A percentile compares a stretch with the other conserved stretches of the same genome.
These are phyloP conservation scores for Penicillium simplicissimum DNA, from an alignment of 495 filamentous ascomycete genomes.

Conservation along the genomic window DNA sequence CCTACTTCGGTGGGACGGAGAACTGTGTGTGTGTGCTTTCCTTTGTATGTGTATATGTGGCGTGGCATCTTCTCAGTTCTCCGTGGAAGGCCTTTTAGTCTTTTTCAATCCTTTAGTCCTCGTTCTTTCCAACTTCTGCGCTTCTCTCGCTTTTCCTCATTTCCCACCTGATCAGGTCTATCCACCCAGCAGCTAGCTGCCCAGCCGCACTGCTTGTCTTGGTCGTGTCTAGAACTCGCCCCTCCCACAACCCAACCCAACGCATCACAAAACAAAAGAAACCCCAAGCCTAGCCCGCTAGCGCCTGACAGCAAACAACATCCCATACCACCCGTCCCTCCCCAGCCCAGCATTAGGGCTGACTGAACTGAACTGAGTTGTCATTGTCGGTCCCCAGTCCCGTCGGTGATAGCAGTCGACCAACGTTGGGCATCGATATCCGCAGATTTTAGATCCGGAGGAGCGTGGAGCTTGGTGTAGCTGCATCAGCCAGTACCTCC, in stretches of 20 bases:
- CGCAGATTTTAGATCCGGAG: constrained; percentile 21
- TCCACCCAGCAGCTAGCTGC: no score
- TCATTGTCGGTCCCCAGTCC: no score
- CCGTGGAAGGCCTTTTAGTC: constrained; percentile 14
- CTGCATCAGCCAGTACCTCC: constrained; percentile 14
- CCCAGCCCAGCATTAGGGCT: neutral
- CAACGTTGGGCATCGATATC: constrained; percentile 39
- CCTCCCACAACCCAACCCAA: neutral
- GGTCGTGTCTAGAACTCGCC: constrained; percentile 6
- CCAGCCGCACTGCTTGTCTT: neutral
- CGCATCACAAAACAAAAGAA: neutral
- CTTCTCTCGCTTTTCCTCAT: constrained; percentile 4
- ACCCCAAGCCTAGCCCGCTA: neutral
- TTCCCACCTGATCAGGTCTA: neutral
- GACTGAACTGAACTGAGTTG: neutral
- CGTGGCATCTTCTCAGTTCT: constrained; percentile 20
- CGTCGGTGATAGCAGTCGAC: constrained; percentile 1
- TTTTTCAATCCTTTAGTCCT: constrained; percentile 7
- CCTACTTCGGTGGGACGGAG: constrained; percentile 20
- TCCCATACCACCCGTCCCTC: neutral
- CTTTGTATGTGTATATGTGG: constrained; percentile 23
- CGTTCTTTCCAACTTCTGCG: constrained; percentile 12
- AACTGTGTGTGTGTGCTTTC: constrained; percentile 14
- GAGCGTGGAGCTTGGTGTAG: neutral
- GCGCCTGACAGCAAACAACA: constrained; percentile 3